Evolutionary conservation across 257 asterid genomes (phyloP), one percentile per base, ranked within the genome.

Genomic region (Agastache rugosa): DNA sequence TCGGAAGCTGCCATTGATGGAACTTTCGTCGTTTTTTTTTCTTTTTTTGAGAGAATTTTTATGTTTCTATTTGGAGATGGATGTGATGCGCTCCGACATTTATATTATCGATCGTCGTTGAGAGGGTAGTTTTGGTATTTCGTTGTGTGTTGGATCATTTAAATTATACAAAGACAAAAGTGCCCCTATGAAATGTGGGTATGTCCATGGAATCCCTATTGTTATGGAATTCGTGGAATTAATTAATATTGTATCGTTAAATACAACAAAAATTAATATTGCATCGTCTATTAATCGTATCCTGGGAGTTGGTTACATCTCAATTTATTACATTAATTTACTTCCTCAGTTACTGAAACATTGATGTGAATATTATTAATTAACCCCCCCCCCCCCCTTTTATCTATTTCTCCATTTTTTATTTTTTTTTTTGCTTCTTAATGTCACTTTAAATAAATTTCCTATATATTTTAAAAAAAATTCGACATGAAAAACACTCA

Each of bases 1-100:
- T 85, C 86, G 12, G 88, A 77, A 34, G 81, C 85, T 69, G 91
- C 88, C 93, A 91, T 91, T 78, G 75, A 66, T 75, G 14, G 58
- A 67, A 9, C 59, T 69, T 73, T 55, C 2, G 17, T 45, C 23
- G 44, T 35, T 6, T 65, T 23, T 42, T 31, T 31, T 31, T 4
- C 37, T 31, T 0, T 31, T 31, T 15, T 9, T 19, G 16, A 16
- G 53, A 12, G 44, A 23, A 17, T 41, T 71, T 75, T 15, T 44
- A 25, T 8, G 14, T 3, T 55, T 75, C 4, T 72, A 66, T 59
- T 72, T 60, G 48, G 20, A 73, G 76, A 15, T 44, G 35, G 19
- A 15, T 2, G 55, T 42, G 65, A 59, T 74, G 75, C 47, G 48
- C 50, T 6, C 47, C 8, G 14, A 17, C 7, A 77, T 80, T 82